A percentile compares a stretch with the other conserved stretches of the same genome.
Evolutionary conservation across 306 rosid species (phyloP).

Genomic region (Sechiopsis laciniata): DNA sequence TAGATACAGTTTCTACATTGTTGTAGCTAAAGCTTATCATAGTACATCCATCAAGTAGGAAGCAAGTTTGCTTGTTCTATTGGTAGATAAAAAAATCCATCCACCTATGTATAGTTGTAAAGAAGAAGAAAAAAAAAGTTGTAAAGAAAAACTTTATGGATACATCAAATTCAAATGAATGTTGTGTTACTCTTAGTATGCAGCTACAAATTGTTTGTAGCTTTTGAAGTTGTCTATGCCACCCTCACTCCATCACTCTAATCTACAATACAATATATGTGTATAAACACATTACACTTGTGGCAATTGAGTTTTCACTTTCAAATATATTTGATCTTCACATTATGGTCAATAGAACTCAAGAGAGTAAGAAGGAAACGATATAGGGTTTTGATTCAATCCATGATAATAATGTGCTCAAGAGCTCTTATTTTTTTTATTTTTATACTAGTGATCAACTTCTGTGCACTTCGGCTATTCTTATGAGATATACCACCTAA

Average conservation of each 20-base stretch:
- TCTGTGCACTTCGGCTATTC: too few relatives aligned
- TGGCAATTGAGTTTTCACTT: too few relatives aligned
- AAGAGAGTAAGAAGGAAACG: too few relatives aligned
- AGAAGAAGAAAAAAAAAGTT: neutral
- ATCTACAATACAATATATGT: neutral
- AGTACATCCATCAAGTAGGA: conserved; percentile 1
- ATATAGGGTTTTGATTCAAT: too few relatives aligned
- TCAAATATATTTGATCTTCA: too few relatives aligned
- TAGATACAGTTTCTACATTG: neutral
- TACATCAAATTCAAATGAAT: neutral
- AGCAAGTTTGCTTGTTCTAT: neutral
- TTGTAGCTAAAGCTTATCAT: neutral
- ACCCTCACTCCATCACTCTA: neutral
- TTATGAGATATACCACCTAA: too few relatives aligned
- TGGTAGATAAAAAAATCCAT: neutral
- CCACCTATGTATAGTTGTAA: neutral
- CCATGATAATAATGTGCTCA: too few relatives aligned
- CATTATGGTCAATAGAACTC: too few relatives aligned
- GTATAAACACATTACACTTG: too few relatives aligned
- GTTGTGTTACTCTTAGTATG: neutral
- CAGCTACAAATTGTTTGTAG: neutral
- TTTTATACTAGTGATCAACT: too few relatives aligned
- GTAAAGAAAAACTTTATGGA: neutral
- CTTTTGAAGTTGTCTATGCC: neutral
- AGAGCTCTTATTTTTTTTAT: too few relatives aligned